Evolutionary conservation across 2,329 filamentous ascomycete species (phyloP), one percentile per base, ranked within the genome.

Genomic region (Sporothrix euskadiensis): DNA sequence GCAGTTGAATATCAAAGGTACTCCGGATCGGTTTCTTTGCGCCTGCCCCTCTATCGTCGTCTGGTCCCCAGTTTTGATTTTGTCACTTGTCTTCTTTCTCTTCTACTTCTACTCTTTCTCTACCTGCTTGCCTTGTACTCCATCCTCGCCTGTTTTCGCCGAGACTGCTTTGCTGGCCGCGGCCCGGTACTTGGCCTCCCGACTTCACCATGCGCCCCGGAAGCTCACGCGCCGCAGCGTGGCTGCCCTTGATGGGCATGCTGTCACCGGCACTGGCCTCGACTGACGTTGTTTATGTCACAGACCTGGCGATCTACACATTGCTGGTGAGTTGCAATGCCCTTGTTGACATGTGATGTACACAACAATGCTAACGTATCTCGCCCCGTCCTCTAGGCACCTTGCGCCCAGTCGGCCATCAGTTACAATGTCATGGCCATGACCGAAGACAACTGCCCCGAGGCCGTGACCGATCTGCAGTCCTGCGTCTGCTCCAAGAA

Each of bases 401-500:
- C 85, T 32, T 88, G 87, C 77, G 86, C 82, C 4, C 81, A 83
- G 74, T 80, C 78, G 1, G 86, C 85, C 10, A 73, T 88, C 54
- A 83, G 81, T 1, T 82, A 83, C 74, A 82, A 83, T 73, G 78
- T 88, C 75, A 80, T 82, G 73, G 74, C 76, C 49, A 81, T 84
- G 75, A 87, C 86, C 0, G 77, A 80, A 39, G 79, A 80, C 10
- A 80, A 79, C 63, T 88, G 86, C 75, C 83, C 83, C 16, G 80
- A 83, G 35, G 83, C 79, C 5, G 83, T 82, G 16, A 81, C 82
- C 4, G 83, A 81, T 4, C 79, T 88, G 9, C 85, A 88, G 75
- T 83, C 82, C 9, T 88, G 87, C 73, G 81, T 87, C n/a, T 88
- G 86, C 79, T 84, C 83, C 16, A 85, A 86, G 77, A 81, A 83